Conservation (phyloP, 148 eudicot genomes). For the Limonium bicolor region DNA sequence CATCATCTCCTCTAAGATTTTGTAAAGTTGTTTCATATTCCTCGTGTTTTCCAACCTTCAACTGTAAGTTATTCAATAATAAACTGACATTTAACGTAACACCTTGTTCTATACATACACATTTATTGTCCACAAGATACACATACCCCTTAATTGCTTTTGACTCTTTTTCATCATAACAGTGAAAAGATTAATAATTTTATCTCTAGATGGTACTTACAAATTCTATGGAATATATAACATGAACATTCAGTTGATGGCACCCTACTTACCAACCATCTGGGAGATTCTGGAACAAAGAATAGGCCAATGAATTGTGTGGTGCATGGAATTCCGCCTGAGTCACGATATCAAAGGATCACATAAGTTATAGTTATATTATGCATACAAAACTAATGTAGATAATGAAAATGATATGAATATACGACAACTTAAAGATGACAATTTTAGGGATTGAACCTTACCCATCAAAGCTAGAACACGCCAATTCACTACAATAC, state of each 20-base stretch:
- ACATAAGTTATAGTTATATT: background rate
- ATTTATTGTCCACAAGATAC: too few relatives aligned
- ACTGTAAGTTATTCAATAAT: slow-evolving; percentile 3
- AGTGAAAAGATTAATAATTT: too few relatives aligned
- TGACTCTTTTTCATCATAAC: too few relatives aligned
- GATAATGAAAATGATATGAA: background rate
- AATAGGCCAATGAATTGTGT: slow-evolving; percentile 10
- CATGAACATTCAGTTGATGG: background rate
- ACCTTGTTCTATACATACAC: background rate
- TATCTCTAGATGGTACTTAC: too few relatives aligned
- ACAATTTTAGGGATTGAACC: too few relatives aligned
- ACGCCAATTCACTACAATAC: slow-evolving; percentile 24
- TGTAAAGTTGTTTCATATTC: slow-evolving; percentile 7
- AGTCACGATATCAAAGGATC: background rate
- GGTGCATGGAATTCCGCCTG: slow-evolving; percentile 10
- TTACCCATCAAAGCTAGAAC: slow-evolving; percentile 30
- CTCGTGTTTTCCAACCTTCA: slow-evolving; percentile 2
- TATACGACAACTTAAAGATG: background rate
- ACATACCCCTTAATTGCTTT: too few relatives aligned
- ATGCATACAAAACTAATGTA: background rate
- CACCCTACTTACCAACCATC: slow-evolving; percentile 13
- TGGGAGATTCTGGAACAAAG: slow-evolving; percentile 21
- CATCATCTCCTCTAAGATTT: slow-evolving; percentile 10
- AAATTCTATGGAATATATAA: too few relatives aligned
- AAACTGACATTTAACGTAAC: background rate